Base-by-base conservation (phyloP, 768 basidiomycete genomes). In the Calocera viscosa region DNA sequence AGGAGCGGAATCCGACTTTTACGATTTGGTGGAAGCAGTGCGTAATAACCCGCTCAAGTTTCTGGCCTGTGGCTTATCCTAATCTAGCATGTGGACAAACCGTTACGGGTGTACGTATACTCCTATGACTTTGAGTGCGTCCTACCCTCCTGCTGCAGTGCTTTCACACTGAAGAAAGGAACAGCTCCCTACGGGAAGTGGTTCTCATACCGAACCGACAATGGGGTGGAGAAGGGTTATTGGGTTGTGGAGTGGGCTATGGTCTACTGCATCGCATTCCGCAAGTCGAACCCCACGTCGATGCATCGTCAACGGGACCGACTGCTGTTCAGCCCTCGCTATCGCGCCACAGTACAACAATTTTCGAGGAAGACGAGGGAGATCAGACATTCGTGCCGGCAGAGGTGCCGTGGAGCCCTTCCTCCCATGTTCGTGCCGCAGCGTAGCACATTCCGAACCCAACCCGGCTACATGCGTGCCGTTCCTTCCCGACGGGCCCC, bases 161-260 rank as follows among this genome's bases (percentile, higher is more conserved):
- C 32, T 43, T 64, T 35, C 53, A 38, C 33, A 64, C 28, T 71
- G 66, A 47, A 19, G 5, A 8, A 5, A 3, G 43, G 5, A 7
- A 47, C 71, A 96, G 94, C 75, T 90, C 92, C 43, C 82, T 95
- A 60, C 82, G 94, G 70, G 94, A 97, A 74, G 93, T 95, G 17
- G 91, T 97, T 34, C 77, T 97, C 24, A 91, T 97, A 64, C 95
- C 96, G 11, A 97, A 97, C 76, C 82, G 94, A 63, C 91, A 95
- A 71, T 97, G 95, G 94, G 95, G 95, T 49, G 95, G 95, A 5
- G 94, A 94, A 74, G 94, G 95, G 0, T 80, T 98, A 30, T 80
- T 98, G 14, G 95, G 95, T 43, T 97, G 94, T 72, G 89, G 97
- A 32, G 96, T 98, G 53, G 95, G 95, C 88, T 95, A 75, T 74